These are phyloP conservation scores for Fusarium ramigenum DNA, from an alignment of 2,329 filamentous ascomycete species.

Conservation along the genomic window DNA sequence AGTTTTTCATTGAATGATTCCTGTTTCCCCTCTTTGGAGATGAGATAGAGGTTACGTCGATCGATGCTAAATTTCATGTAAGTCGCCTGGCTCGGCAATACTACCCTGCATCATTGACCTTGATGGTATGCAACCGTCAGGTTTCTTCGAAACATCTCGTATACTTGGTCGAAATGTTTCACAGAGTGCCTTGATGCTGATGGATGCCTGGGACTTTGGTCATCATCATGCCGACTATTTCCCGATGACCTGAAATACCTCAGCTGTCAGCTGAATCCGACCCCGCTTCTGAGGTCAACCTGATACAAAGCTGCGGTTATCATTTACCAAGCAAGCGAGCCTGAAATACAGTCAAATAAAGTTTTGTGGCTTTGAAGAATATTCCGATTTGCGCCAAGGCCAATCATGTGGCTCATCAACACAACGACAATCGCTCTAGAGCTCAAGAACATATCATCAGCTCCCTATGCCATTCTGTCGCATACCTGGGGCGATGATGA, in stretches of 20 bases:
- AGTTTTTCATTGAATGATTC: neutral
- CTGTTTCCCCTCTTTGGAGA: rapidly evolving
- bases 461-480: neutral
- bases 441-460: neutral
- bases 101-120: neutral
- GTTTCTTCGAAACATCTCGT: rapidly evolving
- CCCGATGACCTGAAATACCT: neutral
- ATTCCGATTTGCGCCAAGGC: rapidly evolving
- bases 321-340: neutral
- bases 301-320: rapidly evolving
- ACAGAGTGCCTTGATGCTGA: too few relatives aligned
- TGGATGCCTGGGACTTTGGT: too few relatives aligned
- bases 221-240: neutral
- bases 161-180: rapidly evolving
- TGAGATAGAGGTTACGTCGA: rapidly evolving
- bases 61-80: rapidly evolving
- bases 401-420: neutral
- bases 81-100: neutral
- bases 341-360: neutral
- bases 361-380: neutral
- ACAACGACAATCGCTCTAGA: neutral
- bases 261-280: neutral
- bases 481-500: neutral
- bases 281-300: neutral
- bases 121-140: rapidly evolving